Evolutionary conservation across 306 rosid species (phyloP).

Genomic region (Glycine soja): DNA sequence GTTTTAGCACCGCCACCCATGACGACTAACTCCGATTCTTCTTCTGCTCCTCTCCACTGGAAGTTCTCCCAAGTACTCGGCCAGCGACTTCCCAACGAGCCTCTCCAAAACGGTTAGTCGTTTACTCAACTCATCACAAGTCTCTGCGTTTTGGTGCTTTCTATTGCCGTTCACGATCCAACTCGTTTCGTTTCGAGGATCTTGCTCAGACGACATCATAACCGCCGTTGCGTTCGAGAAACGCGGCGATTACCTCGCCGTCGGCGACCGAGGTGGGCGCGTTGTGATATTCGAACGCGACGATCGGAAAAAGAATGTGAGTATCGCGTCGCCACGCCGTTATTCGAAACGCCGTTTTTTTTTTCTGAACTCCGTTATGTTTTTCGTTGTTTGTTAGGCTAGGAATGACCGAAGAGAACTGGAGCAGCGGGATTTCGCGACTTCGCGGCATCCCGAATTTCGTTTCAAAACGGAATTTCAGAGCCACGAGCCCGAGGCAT

Average conservation of each 20-base stretch:
- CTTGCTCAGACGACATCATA: slow-evolving; percentile 61
- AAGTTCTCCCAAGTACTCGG: slow-evolving; percentile 17
- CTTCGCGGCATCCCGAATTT: slow-evolving; percentile 51
- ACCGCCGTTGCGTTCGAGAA: slow-evolving; percentile 68
- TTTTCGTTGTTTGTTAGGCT: slow-evolving; percentile 55
- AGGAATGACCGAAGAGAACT: slow-evolving; percentile 48
- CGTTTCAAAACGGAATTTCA: slow-evolving; percentile 72
- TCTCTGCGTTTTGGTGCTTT: not conserved
- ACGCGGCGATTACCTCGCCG: slow-evolving; percentile 71
- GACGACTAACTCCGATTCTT: not conserved
- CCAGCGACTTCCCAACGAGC: slow-evolving; percentile 1
- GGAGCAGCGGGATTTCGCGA: slow-evolving; percentile 63
- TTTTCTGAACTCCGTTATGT: slow-evolving; percentile 40
- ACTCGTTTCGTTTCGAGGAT: not conserved
- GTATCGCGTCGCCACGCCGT: slow-evolving; percentile 28
- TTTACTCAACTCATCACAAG: not conserved
- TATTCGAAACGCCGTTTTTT: not conserved
- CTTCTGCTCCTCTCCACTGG: slow-evolving; percentile 1
- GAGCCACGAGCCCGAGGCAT: slow-evolving; percentile 77
- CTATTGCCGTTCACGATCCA: not conserved
- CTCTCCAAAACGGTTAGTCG: slow-evolving; percentile 4
- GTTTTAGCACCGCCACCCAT: not conserved
- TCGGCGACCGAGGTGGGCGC: slow-evolving; percentile 86
- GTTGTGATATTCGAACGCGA: slow-evolving; percentile 64
- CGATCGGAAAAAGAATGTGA: slow-evolving; percentile 60